A percentile compares a stretch with the other conserved stretches of the same genome.
Conservation (phyloP, 2,329 filamentous ascomycete genomes). For the Pestalotiopsis sp. region DNA sequence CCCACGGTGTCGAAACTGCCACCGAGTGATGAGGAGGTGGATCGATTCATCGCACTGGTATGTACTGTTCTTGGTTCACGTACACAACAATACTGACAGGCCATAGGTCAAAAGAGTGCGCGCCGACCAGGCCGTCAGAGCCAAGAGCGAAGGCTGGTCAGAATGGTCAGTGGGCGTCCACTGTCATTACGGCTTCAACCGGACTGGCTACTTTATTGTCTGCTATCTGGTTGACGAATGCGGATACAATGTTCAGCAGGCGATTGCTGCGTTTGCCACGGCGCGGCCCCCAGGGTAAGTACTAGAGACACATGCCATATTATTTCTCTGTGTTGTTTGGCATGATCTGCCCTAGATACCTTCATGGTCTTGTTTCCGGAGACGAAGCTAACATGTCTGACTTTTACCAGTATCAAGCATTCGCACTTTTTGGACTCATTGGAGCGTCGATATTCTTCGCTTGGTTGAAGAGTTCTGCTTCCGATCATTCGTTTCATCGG, state of each 20-base stretch:
- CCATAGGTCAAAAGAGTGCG: slow-evolving; percentile 61
- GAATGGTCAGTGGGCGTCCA: slow-evolving; percentile 74
- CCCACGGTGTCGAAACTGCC: slow-evolving; percentile 92
- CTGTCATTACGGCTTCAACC: slow-evolving; percentile 95
- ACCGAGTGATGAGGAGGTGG: slow-evolving; percentile 59
- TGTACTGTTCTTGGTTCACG: not conserved
- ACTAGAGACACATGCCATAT: not conserved
- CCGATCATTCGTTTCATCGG: no score
- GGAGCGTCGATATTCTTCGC: slow-evolving; percentile 72
- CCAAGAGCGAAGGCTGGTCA: slow-evolving; percentile 38
- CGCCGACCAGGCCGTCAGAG: slow-evolving; percentile 43
- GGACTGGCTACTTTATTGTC: slow-evolving; percentile 88
- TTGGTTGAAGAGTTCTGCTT: slow-evolving; percentile 15
- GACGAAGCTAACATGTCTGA: not conserved
- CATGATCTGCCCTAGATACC: not conserved
- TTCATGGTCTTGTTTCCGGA: not conserved
- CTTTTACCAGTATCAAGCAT: slow-evolving; percentile 78
- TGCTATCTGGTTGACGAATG: slow-evolving; percentile 87
- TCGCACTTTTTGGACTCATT: slow-evolving; percentile 85
- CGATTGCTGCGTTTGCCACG: slow-evolving; percentile 76
- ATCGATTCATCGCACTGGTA: slow-evolving; percentile 52
- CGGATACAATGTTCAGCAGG: slow-evolving; percentile 71
- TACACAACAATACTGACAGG: not conserved
- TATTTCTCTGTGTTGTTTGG: not conserved
- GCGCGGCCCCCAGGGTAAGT: slow-evolving; percentile 52